Evolutionary conservation across 371 early-diverging fungal species (phyloP), one percentile per base, ranked within the genome.

Genomic region (Saksenaea vasiformis): DNA sequence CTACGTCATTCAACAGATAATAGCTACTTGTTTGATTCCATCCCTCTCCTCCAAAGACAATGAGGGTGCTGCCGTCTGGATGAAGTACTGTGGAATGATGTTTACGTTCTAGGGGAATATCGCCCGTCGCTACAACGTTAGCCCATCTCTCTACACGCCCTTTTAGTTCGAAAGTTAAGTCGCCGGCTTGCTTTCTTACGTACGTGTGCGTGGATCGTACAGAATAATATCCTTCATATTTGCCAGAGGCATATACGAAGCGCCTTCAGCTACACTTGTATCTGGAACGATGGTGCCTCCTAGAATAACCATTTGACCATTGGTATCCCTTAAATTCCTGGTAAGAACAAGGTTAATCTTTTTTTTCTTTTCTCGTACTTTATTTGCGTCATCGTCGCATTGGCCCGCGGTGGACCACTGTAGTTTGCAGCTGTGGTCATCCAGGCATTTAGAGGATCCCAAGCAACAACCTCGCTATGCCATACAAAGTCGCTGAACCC

Each of bases 41-140:
- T 8, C 37, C 38, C 56, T 56, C 56, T 10, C 56, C 56, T 10
- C 56, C 56, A 22, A 36, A 56, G 24, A 56, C 56, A 38, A 56
- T 38, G 13, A 56, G 19, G 7, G 56, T 56, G 11, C 31, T 17
- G 11, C 56, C 56, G 24, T 56, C 56, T 17, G 38, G 37, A 2
- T 38, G 37, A 17, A 56, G 35, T n/a, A 56, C 26, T 8, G 56
- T 38, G n/a, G 56, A 17, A 11, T 56, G 56, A 28, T 56, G 56
- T 22, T 56, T 56, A n/a, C 56, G 56, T 38, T 34, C 17, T 15
- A 11, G 8, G n/a, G 56, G 56, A n/a, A 56, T 34, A 13, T 5
- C 17, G 10, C 56, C 56, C 10, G 56, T 56, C 0, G 56, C 56
- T 10, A 27, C 38, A n/a, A 36, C 56, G 13, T 36, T 38, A 7